Conservation (phyloP, 805 yeast species). For the Candida chauliodis region DNA sequence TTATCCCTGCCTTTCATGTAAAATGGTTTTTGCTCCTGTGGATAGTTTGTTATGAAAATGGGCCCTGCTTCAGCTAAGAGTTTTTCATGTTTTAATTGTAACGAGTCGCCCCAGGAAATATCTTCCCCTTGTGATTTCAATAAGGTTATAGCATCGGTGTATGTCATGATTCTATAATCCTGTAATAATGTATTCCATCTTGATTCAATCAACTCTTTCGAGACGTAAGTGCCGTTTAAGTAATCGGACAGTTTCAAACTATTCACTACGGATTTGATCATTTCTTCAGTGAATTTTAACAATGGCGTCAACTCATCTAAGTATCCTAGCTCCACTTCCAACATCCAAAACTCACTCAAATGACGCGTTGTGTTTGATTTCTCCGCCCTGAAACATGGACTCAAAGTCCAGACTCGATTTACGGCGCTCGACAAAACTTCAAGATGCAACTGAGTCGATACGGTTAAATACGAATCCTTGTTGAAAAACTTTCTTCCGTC, state of each 20-base stretch:
- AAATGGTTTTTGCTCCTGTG: constrained; percentile 75
- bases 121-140: constrained; percentile 19
- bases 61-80: constrained; percentile 80
- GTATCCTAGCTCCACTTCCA: constrained; percentile 86
- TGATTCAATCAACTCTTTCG: constrained; percentile 26
- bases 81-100: constrained; percentile 87
- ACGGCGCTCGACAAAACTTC: constrained; percentile 76
- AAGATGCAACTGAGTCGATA: constrained; percentile 86
- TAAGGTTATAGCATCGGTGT: constrained; percentile 67
- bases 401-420: constrained; percentile 78
- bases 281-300: constrained; percentile 61
- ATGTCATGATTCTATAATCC: constrained; percentile 70
- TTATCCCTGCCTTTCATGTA: constrained; percentile 71
- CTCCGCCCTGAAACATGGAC: constrained; percentile 95
- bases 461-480: constrained; percentile 70
- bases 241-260: constrained; percentile 24
- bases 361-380: constrained; percentile 88
- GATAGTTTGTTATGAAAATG: constrained; percentile 88
- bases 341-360: constrained; percentile 94
- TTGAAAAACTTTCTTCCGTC: constrained; percentile 45
- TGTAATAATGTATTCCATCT: constrained; percentile 62
- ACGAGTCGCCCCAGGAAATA: constrained; percentile 63
- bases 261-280: constrained; percentile 52
- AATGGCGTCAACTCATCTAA: constrained; percentile 55
- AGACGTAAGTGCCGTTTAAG: constrained; percentile 13